These are phyloP conservation scores for Suillus luteus DNA, from an alignment of 768 basidiomycete species.

Conservation along the genomic window DNA sequence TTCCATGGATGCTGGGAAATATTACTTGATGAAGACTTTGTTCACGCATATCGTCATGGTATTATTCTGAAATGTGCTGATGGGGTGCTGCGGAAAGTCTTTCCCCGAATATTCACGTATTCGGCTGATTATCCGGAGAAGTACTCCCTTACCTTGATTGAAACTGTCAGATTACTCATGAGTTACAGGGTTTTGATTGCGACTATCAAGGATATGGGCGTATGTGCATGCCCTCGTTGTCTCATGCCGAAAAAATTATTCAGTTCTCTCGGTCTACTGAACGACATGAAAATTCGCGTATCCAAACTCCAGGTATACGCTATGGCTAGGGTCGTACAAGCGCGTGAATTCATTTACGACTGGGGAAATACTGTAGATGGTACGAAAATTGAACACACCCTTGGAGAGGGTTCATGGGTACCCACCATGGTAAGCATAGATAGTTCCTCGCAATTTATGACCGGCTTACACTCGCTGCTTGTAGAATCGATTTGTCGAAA, in stretches of 20 bases:
- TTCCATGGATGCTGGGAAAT: slow-evolving; percentile 17
- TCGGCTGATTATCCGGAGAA: slow-evolving; percentile 26
- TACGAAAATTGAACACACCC: too few species aligned
- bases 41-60: slow-evolving; percentile 20
- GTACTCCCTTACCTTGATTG: neutral
- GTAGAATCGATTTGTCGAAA: slow-evolving; percentile 35
- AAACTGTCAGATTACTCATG: slow-evolving; percentile 14
- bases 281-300: slow-evolving; percentile 7
- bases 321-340: neutral
- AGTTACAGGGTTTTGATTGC: slow-evolving; percentile 16
- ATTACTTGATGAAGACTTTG: neutral
- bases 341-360: neutral
- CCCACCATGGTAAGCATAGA: too few species aligned
- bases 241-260: slow-evolving; percentile 8
- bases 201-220: neutral
- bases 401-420: too few species aligned
- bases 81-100: slow-evolving; percentile 19
- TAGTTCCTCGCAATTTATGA: too few species aligned
- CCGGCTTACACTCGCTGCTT: too few species aligned
- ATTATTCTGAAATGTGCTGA: slow-evolving; percentile 19
- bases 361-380: too few species aligned
- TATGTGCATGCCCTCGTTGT: slow-evolving; percentile 24
- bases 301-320: neutral
- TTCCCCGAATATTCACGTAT: slow-evolving; percentile 25
- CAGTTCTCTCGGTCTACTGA: slow-evolving; percentile 8